phyloP scores from a whole-genome alignment of 441 rosid species.

The Pelargonium australe region DNA sequence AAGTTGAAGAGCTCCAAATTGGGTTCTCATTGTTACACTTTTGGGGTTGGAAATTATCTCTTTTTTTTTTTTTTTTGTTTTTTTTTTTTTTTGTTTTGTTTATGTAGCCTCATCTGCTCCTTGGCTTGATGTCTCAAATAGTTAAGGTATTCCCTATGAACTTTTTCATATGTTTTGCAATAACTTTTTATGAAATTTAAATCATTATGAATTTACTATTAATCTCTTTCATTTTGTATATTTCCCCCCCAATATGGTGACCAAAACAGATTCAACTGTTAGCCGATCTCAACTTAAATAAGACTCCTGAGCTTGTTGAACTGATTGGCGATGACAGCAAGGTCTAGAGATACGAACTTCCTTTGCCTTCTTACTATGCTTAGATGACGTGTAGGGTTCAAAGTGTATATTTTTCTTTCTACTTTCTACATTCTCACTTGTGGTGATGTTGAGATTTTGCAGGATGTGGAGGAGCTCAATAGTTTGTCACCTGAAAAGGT shows the following conservation, averaged over 20 bases:
- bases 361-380: slow-evolving; percentile 6
- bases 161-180: slow-evolving; percentile 2
- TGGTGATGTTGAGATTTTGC: slow-evolving; percentile 20
- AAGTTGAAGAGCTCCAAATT: slow-evolving; percentile 24
- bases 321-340: slow-evolving; percentile 67
- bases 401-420: not conserved
- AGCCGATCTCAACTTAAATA: slow-evolving; percentile 90
- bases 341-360: slow-evolving; percentile 36
- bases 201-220: slow-evolving; percentile 4
- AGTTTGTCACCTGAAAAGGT: slow-evolving; percentile 92
- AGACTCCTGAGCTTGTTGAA: slow-evolving; percentile 91
- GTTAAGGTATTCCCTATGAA: slow-evolving; percentile 57
- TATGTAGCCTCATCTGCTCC: slow-evolving; percentile 84
- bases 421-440: not conserved
- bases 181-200: slow-evolving; percentile 4
- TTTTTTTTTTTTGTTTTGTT: slow-evolving; percentile 7
- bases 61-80: slow-evolving; percentile 13
- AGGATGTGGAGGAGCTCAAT: slow-evolving; percentile 97
- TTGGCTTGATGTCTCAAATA: slow-evolving; percentile 96
- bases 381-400: slow-evolving; percentile 10
- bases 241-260: slow-evolving; percentile 19
- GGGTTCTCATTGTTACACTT: slow-evolving; percentile 1
- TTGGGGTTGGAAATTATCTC: slow-evolving; percentile 13
- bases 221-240: slow-evolving; percentile 17
- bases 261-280: slow-evolving; percentile 79